Evolutionary conservation across 345 rosid genomes (phyloP), one percentile per base, ranked within the genome.

Genomic region (Eucalyptus leucophloia): DNA sequence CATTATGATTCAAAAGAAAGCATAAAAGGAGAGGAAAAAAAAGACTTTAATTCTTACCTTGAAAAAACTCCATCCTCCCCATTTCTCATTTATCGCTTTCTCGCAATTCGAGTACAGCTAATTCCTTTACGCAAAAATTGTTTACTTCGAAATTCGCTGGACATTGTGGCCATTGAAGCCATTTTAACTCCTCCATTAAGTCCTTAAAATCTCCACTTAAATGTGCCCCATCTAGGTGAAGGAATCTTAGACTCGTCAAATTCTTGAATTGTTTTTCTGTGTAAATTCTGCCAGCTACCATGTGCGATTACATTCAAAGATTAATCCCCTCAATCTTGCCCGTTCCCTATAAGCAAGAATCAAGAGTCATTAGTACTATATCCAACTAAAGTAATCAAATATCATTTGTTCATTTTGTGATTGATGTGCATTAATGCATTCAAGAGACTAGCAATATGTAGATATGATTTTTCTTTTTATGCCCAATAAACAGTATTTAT

Each of bases 281-380:
- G 12, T 56, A 56, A 56, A 56, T 49, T 1, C 0, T 5, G 3
- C 1, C 4, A 45, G 6, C n/a, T n/a, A n/a, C n/a, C n/a, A n/a
- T n/a, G n/a, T n/a, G n/a, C n/a, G n/a, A n/a, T n/a, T 14, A 3
- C 51, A 0, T 5, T 49, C 0, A 5, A 0, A 56, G 3, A 56
- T 2, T 3, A 56, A 56, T 56, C 1, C 0, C 62, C 62, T 23
- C 28, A 56, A 56, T 56, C 28, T 56, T 56, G 11, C 1, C 28
- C 3, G 60, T 23, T 56, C 62, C 62, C 62, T 23, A 9, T 23
- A 23, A 56, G 30, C 28, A 56, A 56, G 11, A 56, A 56, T 56
- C 30, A 56, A 23, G 0, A 0, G 1, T 56, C 12, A 56, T 56
- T 23, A 56, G 10, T 23, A 56, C 26, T 54, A 23, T 23, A 23